A percentile compares a stretch with the other conserved stretches of the same genome.
Evolutionary conservation across 345 rosid genomes (phyloP).

Genomic region (rapeseed (Brassica napus)): DNA sequence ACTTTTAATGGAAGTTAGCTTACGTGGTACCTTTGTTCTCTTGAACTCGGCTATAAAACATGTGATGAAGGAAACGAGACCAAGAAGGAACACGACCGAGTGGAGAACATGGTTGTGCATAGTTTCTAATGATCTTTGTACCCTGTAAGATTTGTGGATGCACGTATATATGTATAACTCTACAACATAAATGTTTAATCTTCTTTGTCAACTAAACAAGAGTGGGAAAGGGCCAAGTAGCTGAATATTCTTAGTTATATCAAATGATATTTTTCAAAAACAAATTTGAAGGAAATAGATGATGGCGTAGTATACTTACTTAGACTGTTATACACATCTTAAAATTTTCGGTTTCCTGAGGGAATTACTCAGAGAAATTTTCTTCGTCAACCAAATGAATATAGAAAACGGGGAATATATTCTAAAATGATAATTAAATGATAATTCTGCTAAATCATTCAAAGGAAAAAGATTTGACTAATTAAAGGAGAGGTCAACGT

Average conservation of each 20-base stretch:
- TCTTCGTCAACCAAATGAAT: slow-evolving; percentile 14
- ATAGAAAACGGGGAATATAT: slow-evolving; percentile 3
- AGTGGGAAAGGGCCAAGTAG: background rate
- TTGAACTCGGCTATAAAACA: slow-evolving; percentile 67
- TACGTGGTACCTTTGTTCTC: slow-evolving; percentile 56
- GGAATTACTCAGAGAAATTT: background rate
- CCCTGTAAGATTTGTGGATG: background rate
- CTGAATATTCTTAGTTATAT: slow-evolving; percentile 4
- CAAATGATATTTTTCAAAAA: slow-evolving; percentile 15
- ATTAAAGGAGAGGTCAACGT: slow-evolving; percentile 17
- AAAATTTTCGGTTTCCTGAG: background rate
- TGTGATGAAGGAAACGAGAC: slow-evolving; percentile 50
- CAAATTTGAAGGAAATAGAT: background rate
- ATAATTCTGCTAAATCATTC: background rate
- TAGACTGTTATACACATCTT: background rate
- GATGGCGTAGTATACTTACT: background rate
- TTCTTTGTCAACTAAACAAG: slow-evolving; percentile 12
- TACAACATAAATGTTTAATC: slow-evolving; percentile 5
- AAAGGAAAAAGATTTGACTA: background rate
- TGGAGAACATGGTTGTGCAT: slow-evolving; percentile 23
- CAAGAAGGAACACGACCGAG: slow-evolving; percentile 42
- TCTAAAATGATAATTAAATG: background rate
- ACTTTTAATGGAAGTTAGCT: background rate
- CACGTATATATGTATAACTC: slow-evolving; percentile 12
- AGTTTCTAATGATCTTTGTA: slow-evolving; percentile 20